Conservation (phyloP, 2,329 filamentous ascomycete species). For the Apiospora koreana region DNA sequence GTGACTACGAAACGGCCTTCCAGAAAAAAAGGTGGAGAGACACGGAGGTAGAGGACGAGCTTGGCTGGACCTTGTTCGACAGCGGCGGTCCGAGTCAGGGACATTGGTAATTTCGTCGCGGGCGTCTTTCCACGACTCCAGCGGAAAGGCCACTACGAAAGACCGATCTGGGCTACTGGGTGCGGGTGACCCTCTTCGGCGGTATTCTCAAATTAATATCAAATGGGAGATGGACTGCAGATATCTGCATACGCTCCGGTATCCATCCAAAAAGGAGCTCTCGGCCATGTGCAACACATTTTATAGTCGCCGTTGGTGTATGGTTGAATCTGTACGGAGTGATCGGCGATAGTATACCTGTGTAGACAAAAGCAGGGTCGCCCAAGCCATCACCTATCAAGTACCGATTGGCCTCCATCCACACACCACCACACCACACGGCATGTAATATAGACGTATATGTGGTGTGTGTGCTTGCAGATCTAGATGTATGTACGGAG, state of each 20-base stretch:
- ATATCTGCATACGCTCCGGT: neutral
- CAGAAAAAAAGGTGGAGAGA: neutral
- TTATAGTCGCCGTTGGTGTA: neutral
- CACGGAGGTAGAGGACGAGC: neutral
- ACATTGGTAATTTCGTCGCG: neutral
- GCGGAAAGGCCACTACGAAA: neutral
- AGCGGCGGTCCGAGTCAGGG: slow-evolving; percentile 4
- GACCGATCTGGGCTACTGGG: neutral
- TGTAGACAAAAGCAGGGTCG: neutral
- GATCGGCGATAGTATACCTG: neutral
- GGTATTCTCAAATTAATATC: neutral
- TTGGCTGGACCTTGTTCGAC: neutral
- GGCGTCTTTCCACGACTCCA: neutral
- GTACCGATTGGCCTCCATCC: neutral
- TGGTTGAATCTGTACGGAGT: neutral
- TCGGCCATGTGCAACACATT: neutral
- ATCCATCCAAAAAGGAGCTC: neutral
- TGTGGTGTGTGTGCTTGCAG: neutral
- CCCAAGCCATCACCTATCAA: neutral
- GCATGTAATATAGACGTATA: neutral
- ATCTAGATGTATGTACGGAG: neutral
- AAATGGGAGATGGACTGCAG: neutral
- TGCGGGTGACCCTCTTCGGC: neutral
- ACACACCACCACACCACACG: neutral
- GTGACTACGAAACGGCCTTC: neutral